phyloP scores from a whole-genome alignment of 495 filamentous ascomycete genomes.

The Xylaria cubensis region DNA sequence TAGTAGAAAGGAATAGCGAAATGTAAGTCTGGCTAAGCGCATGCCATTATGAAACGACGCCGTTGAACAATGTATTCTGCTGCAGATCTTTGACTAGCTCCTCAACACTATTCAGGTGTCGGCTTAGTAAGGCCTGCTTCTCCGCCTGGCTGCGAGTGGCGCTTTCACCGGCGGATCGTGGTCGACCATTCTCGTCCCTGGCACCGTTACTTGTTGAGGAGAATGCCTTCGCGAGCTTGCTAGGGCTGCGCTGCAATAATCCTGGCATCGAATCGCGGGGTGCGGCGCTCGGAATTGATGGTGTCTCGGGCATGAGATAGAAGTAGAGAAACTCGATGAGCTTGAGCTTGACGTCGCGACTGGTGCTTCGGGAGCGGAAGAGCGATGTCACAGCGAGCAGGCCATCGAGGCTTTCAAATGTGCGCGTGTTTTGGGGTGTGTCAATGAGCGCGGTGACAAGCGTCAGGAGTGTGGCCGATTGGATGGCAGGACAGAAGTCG shows the following conservation, averaged over 20 bases:
- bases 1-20: neutral
- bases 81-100: constrained; percentile 89
- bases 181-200: constrained; percentile 49
- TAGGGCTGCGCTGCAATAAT: constrained; percentile 72
- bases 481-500: constrained; percentile 87
- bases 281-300: constrained; percentile 57
- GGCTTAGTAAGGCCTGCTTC: constrained; percentile 82
- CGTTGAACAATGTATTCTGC: constrained; percentile 75
- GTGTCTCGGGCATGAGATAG: constrained; percentile 93
- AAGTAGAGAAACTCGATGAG: constrained; percentile 96
- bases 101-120: constrained; percentile 87
- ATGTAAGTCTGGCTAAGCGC: neutral
- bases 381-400: constrained; percentile 91
- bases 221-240: constrained; percentile 67
- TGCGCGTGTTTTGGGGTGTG: constrained; percentile 82
- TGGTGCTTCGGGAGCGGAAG: constrained; percentile 84
- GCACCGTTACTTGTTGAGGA: constrained; percentile 39
- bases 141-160: constrained; percentile 77
- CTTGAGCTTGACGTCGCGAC: constrained; percentile 87
- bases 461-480: constrained; percentile 85
- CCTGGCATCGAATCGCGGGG: constrained; percentile 43
- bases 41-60: constrained; percentile 40
- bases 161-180: constrained; percentile 45
- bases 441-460: constrained; percentile 88
- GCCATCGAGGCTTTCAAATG: constrained; percentile 92